These are phyloP conservation scores for Phialophora tarda DNA, from an alignment of 2,329 filamentous ascomycete genomes.

Conservation along the genomic window DNA sequence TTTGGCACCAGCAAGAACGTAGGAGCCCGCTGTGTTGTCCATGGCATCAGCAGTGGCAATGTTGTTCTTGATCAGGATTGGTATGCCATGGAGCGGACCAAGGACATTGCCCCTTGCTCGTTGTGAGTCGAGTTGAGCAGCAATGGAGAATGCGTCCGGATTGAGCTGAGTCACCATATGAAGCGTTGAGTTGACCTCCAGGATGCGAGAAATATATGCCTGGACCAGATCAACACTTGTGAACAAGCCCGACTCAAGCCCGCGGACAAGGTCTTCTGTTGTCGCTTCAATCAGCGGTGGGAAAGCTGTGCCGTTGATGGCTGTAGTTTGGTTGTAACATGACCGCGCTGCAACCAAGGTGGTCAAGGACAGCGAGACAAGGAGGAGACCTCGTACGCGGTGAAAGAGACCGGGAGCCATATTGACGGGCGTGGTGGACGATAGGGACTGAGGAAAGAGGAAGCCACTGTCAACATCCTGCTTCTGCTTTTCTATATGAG, in stretches of 20 bases:
- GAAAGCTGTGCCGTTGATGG: conserved; percentile 37
- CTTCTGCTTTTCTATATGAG: conserved; percentile 5
- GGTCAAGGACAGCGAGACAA: conserved; percentile 18
- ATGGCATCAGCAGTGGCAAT: conserved; percentile 68
- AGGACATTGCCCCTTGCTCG: conserved; percentile 54
- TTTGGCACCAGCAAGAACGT: conserved; percentile 64
- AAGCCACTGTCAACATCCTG: neutral
- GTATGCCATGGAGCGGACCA: conserved; percentile 67
- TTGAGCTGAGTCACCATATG: conserved; percentile 62
- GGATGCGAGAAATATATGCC: conserved; percentile 59
- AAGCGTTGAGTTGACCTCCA: conserved; percentile 59
- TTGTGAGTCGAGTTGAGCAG: conserved; percentile 55
- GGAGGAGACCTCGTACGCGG: conserved; percentile 4
- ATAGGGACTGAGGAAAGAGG: neutral
- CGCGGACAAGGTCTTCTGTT: conserved; percentile 57
- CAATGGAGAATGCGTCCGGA: conserved; percentile 60
- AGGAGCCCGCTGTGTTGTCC: conserved; percentile 70
- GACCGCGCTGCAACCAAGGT: conserved; percentile 11
- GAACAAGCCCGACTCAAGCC: conserved; percentile 58
- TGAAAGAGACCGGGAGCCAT: conserved; percentile 7
- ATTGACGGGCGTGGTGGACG: neutral
- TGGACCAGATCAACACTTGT: conserved; percentile 64
- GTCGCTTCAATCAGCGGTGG: conserved; percentile 58
- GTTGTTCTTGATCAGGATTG: conserved; percentile 70
- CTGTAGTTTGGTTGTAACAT: conserved; percentile 30